These are phyloP conservation scores for Inonotus obliquus DNA, from an alignment of 1,284 basidiomycete species.

Conservation along the genomic window DNA sequence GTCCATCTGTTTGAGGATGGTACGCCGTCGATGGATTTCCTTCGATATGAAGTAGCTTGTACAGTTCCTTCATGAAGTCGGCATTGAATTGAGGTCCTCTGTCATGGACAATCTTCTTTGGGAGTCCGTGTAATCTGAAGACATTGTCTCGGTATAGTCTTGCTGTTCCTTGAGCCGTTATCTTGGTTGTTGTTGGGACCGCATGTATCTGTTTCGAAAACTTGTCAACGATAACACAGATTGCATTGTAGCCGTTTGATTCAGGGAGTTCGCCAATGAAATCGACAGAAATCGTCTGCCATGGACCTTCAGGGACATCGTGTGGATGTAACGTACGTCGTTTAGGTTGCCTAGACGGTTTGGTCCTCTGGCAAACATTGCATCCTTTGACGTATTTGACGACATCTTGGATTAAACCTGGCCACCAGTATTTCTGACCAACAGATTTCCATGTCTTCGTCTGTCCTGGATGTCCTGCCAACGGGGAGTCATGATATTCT, in stretches of 20 bases:
- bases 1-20: slow-evolving; percentile 28
- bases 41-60: background rate
- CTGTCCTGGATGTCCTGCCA: background rate
- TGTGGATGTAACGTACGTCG: background rate
- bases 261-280: background rate
- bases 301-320: background rate
- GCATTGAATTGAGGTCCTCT: background rate
- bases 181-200: background rate
- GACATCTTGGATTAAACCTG: background rate
- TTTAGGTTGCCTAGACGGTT: background rate
- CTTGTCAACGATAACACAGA: background rate
- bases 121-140: background rate
- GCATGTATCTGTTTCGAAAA: background rate
- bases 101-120: background rate
- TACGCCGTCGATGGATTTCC: slow-evolving; percentile 21
- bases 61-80: background rate
- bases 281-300: background rate
- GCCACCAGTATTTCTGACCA: background rate
- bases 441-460: background rate
- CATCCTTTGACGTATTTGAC: background rate
- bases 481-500: background rate
- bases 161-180: background rate
- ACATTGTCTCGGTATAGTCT: background rate
- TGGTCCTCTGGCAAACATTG: background rate
- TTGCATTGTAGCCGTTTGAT: background rate